These are phyloP conservation scores for Epithemia pelagica DNA, from an alignment of 108 stramenopile genomes.

Conservation along the genomic window DNA sequence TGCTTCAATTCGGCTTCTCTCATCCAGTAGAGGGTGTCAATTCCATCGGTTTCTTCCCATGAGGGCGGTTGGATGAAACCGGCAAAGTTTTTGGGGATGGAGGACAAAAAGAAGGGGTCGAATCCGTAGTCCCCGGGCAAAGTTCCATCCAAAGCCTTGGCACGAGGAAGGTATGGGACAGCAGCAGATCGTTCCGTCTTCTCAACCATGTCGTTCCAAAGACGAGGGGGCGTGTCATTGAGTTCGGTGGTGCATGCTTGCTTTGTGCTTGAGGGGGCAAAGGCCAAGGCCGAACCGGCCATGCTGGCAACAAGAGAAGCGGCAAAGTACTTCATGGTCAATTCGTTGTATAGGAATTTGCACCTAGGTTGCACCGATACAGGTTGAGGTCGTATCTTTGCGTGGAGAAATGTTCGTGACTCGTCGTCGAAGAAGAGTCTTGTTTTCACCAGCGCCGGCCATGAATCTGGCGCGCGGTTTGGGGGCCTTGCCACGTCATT, in stretches of 20 bases:
- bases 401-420: too few species aligned
- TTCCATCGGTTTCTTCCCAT: conserved; percentile 76
- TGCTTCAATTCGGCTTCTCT: conserved; percentile 88
- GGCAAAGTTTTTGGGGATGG: conserved; percentile 86
- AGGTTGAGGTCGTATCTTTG: conserved; percentile 9
- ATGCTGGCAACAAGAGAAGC: conserved; percentile 53
- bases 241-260: conserved; percentile 33
- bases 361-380: too few species aligned
- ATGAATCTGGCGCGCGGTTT: too few species aligned
- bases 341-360: too few species aligned
- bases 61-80: conserved; percentile 88
- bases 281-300: conserved; percentile 75
- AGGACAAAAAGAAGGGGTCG: conserved; percentile 89
- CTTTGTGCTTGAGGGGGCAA: conserved; percentile 49
- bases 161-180: conserved; percentile 79
- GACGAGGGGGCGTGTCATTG: conserved; percentile 65
- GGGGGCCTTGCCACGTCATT: too few species aligned
- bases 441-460: too few species aligned
- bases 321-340: conserved; percentile 63
- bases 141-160: conserved; percentile 82
- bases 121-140: conserved; percentile 89
- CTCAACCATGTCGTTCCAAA: conserved; percentile 88
- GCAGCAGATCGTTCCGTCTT: conserved; percentile 67
- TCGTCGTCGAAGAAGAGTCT: too few species aligned
- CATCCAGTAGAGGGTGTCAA: conserved; percentile 88